phyloP scores from a whole-genome alignment of 495 filamentous ascomycete genomes.

The Cladorrhinum samala region DNA sequence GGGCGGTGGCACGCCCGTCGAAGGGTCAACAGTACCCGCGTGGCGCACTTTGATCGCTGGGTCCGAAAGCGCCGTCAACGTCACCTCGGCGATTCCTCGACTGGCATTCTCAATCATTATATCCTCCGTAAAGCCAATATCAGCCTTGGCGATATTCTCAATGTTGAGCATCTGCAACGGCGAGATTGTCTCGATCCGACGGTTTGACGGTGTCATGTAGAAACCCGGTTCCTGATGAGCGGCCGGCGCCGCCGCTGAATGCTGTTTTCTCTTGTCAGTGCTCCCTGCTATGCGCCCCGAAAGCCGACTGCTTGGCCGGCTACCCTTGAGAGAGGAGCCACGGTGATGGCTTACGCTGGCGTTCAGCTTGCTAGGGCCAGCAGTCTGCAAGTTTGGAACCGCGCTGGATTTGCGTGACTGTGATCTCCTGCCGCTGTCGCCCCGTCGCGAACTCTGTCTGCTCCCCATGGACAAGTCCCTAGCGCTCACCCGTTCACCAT shows the following conservation, averaged over 20 bases:
- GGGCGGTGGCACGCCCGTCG: conserved; percentile 26
- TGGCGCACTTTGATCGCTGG: conserved; percentile 48
- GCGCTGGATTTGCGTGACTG: conserved; percentile 60
- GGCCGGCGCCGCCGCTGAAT: conserved; percentile 12
- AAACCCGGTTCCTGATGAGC: conserved; percentile 25
- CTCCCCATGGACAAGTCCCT: conserved; percentile 37
- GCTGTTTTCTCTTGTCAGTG: conserved; percentile 31
- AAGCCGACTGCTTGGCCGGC: conserved; percentile 30
- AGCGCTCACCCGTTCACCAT: conserved; percentile 42
- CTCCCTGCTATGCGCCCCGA: conserved; percentile 16
- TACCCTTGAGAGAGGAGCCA: conserved; percentile 24
- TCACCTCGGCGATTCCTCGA: conserved; percentile 78
- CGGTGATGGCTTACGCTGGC: conserved; percentile 37
- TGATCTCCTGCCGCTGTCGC: conserved; percentile 43
- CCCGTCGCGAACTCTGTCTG: conserved; percentile 43
- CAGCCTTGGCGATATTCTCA: conserved; percentile 77
- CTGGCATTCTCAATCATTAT: conserved; percentile 89
- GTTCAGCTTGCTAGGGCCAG: conserved; percentile 40
- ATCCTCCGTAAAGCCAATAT: conserved; percentile 79
- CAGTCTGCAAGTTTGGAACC: conserved; percentile 7
- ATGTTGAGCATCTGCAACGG: conserved; percentile 83
- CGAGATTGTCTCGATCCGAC: conserved; percentile 71
- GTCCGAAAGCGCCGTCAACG: conserved; percentile 55
- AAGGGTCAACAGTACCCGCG: conserved; percentile 28
- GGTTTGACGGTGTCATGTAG: conserved; percentile 55